Evolutionary conservation across 148 eudicot species (phyloP).

Genomic region (Vaccinium darrowii): DNA sequence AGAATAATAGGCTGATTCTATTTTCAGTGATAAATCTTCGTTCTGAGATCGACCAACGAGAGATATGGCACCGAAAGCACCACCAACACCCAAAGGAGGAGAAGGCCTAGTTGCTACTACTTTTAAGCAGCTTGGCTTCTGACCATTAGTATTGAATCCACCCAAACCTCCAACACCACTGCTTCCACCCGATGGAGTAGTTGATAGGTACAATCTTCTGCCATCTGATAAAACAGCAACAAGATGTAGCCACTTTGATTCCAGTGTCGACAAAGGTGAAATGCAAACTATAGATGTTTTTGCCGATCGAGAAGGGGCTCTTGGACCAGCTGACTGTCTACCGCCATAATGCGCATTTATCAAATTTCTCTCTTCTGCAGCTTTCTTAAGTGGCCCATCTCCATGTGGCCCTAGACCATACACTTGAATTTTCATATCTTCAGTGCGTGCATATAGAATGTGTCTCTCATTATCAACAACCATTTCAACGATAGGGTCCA

Average conservation of each 20-base stretch:
- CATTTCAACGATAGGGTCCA: conserved; percentile 95
- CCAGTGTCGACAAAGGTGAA: conserved; percentile 80
- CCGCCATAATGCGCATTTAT: conserved; percentile 65
- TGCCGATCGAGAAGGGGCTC: conserved; percentile 56
- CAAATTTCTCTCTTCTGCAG: conserved; percentile 85
- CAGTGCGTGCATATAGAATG: conserved; percentile 89
- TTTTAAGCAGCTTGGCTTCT: conserved; percentile 82
- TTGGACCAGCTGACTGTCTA: conserved; percentile 68
- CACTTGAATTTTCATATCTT: conserved; percentile 92
- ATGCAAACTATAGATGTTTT: conserved; percentile 80
- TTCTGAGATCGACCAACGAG: conserved; percentile 75
- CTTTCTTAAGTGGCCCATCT: conserved; percentile 85
- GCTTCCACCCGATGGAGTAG: conserved; percentile 64
- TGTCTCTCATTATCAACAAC: conserved; percentile 90
- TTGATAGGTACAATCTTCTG: conserved; percentile 88
- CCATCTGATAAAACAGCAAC: conserved; percentile 97
- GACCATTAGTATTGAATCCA: conserved; percentile 46
- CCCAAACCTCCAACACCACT: conserved; percentile 58
- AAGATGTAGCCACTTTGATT: conserved; percentile 92
- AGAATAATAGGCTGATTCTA: conserved; percentile 78
- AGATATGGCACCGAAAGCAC: conserved; percentile 73
- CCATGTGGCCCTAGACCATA: conserved; percentile 71
- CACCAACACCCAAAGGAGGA: conserved; percentile 87
- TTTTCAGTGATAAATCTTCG: conserved; percentile 84
- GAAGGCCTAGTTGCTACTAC: conserved; percentile 84